phyloP scores from a whole-genome alignment of 768 basidiomycete species.

The Phanerochaete sordida region DNA sequence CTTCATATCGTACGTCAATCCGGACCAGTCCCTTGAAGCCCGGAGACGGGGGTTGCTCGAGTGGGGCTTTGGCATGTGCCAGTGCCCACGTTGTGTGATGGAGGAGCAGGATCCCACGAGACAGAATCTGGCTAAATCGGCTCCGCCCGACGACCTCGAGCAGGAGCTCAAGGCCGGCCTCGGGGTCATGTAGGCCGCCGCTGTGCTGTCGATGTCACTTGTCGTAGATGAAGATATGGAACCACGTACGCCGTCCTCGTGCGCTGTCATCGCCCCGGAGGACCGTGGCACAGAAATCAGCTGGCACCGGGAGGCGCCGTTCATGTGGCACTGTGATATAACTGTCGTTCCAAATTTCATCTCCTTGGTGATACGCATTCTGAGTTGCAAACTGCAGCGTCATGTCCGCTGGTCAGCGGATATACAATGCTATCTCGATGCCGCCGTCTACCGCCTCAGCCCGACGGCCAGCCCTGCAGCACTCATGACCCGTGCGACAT shows the following conservation, averaged over 20 bases:
- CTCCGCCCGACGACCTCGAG: constrained; percentile 40
- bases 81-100: constrained; percentile 60
- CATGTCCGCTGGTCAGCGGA: background rate
- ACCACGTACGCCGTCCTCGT: background rate
- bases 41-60: constrained; percentile 54
- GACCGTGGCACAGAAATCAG: background rate
- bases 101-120: constrained; percentile 39
- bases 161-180: constrained; percentile 62
- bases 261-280: background rate
- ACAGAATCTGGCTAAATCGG: constrained; percentile 20
- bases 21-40: constrained; percentile 38
- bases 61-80: constrained; percentile 76
- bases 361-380: background rate
- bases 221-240: background rate
- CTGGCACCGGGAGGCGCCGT: background rate
- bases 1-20: constrained; percentile 75
- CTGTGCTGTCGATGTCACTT: background rate
- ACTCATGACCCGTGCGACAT: constrained; percentile 60
- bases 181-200: constrained; percentile 38
- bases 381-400: background rate
- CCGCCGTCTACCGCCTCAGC: constrained; percentile 20
- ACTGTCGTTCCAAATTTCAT: background rate
- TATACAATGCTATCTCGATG: background rate
- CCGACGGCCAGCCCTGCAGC: constrained; percentile 21
- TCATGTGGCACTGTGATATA: background rate